phyloP scores from a whole-genome alignment of 257 asterid species.

The Solanum sejunctum region DNA sequence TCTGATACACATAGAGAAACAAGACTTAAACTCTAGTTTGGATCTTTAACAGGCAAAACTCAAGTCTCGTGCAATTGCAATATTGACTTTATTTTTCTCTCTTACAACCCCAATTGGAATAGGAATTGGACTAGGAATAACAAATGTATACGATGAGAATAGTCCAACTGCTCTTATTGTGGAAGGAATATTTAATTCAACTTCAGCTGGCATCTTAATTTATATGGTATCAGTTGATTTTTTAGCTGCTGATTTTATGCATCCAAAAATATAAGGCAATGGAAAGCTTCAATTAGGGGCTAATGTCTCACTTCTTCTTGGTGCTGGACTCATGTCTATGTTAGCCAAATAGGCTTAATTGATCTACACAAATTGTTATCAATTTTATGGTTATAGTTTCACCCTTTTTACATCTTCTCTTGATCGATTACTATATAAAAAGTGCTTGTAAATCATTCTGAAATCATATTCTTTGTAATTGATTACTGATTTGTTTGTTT shows the following conservation, averaged over 20 bases:
- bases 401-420: neutral
- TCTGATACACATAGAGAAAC: neutral
- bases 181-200: too few species aligned
- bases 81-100: slow-evolving; percentile 1
- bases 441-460: neutral
- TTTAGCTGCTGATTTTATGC: slow-evolving; percentile 1
- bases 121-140: neutral
- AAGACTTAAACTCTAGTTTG: neutral
- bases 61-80: neutral
- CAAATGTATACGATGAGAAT: neutral
- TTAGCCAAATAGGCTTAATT: slow-evolving; percentile 4
- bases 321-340: slow-evolving; percentile 1
- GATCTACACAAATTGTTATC: neutral
- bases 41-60: neutral
- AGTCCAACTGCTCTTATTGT: slow-evolving; percentile 3
- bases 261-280: slow-evolving; percentile 4
- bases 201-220: too few species aligned
- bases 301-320: slow-evolving; percentile 3
- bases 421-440: neutral
- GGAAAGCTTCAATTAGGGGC: slow-evolving; percentile 2
- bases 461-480: neutral
- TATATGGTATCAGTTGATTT: too few species aligned
- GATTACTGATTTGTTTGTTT: neutral
- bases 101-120: slow-evolving; percentile 5
- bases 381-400: neutral